These are phyloP conservation scores for Apiospora aurea DNA, from an alignment of 2,329 filamentous ascomycete genomes.

Conservation along the genomic window DNA sequence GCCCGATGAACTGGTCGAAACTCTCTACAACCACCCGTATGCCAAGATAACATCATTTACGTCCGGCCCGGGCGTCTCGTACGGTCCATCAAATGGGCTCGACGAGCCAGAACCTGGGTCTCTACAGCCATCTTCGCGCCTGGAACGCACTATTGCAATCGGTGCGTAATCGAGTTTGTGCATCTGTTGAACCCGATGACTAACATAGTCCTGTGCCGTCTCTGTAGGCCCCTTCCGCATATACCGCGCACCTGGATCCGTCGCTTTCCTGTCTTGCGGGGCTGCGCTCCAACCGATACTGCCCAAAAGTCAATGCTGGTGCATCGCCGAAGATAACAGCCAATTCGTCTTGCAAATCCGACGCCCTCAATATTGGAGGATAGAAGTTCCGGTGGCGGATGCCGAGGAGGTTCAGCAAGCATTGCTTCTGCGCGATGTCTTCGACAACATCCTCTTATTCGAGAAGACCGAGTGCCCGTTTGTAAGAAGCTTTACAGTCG, in stretches of 20 bases:
- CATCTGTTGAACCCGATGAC: not conserved
- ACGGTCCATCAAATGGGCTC: conserved; percentile 44
- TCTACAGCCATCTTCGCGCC: conserved; percentile 39
- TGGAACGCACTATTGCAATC: conserved; percentile 71
- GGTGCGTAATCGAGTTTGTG: conserved; percentile 56
- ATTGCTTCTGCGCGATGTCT: conserved; percentile 70
- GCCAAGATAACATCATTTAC: conserved; percentile 71
- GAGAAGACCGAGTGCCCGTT: conserved; percentile 92
- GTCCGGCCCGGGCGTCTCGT: conserved; percentile 35
- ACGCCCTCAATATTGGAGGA: conserved; percentile 86
- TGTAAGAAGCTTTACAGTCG: conserved; percentile 75
- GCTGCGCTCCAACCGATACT: conserved; percentile 85
- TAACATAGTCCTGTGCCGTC: not conserved
- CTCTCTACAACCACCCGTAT: conserved; percentile 75
- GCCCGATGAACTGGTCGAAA: conserved; percentile 61
- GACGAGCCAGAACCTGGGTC: conserved; percentile 44
- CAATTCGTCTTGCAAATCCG: conserved; percentile 88
- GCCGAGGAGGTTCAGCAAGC: conserved; percentile 70
- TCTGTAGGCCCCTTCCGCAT: conserved; percentile 74
- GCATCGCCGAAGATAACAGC: conserved; percentile 80
- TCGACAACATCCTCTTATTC: conserved; percentile 79
- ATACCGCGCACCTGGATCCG: conserved; percentile 84
- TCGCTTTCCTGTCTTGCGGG: conserved; percentile 87
- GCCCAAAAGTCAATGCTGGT: conserved; percentile 92
- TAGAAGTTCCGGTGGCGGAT: conserved; percentile 77